Base-by-base conservation (phyloP, 2,329 filamentous ascomycete genomes). In the Fusarium longipes region DNA sequence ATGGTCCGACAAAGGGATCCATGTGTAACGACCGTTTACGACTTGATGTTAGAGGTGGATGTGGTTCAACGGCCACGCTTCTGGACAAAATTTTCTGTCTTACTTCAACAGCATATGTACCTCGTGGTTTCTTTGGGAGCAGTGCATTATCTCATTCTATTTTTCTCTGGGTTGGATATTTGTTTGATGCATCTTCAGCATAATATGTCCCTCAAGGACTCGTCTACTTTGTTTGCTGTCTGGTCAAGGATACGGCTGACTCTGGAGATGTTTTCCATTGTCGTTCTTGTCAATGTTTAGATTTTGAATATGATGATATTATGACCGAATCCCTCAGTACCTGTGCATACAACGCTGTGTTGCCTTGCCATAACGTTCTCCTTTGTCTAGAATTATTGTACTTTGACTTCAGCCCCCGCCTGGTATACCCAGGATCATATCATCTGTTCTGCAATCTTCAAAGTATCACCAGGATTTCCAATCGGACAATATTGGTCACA, bases 21-120 rank as follows among this genome's bases (percentile, higher is more conserved):
- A 61, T 63, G 57, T 63, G 57, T 66, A 63, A 68, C 65, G 65
- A 68, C 65, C 56, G 45, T 68, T 65, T 68, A 68, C 65, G 65
- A 69, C 61, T 66, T 66, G 42, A 58, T 68, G 52, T 66, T 68
- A 66, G 65, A 61, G 67, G 51, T 66, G 61, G 51, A 63, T 32
- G 63, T 40, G 62, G 65, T 60, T 45, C 52, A 51, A 52, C 42
- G 56, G 49, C 51, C 58, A 59, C 67, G 55, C 59, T 72, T 52
- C 29, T 38, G 57, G 69, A 49, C 51, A 60, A 58, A 59, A 17
- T 27, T 27, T 72, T 32, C 25, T 63, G 39, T 68, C 51, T 60
- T 45, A 40, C 36, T 62, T 65, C 30, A 36, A 54, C 33, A 24
- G 24, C 39, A 20, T 36, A 22, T 48, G 55, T 33, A 48, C 43